A percentile compares a stretch with the other conserved stretches of the same genome.
phyloP scores from a whole-genome alignment of 306 rosid species.

The Corylus avellana region DNA sequence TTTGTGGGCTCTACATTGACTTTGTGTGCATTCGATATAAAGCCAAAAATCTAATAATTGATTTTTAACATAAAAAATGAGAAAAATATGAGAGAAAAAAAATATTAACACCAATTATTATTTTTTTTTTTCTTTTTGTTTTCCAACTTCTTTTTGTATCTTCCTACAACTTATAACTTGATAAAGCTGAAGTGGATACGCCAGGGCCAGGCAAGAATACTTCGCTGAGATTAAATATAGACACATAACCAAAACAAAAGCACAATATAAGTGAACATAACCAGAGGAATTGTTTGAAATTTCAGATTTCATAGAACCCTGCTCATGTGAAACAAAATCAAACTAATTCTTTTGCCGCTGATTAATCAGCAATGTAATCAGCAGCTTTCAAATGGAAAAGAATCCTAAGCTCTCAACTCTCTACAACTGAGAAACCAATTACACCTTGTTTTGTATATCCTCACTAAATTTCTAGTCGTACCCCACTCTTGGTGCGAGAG shows the following conservation, averaged over 20 bases:
- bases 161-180: background rate
- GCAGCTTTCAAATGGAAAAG: conserved; percentile 24
- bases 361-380: conserved; percentile 24
- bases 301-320: conserved; percentile 5
- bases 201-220: background rate
- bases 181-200: background rate
- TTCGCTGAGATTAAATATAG: background rate
- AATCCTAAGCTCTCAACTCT: conserved; percentile 24
- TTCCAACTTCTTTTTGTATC: background rate
- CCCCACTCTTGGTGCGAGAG: conserved; percentile 91
- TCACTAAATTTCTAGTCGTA: conserved; percentile 67
- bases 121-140: too few species aligned
- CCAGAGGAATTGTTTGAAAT: background rate
- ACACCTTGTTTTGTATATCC: conserved; percentile 15
- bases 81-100: too few species aligned
- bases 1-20: too few species aligned
- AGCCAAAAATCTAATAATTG: too few species aligned
- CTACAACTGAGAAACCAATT: conserved; percentile 33
- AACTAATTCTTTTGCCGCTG: background rate
- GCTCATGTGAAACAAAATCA: conserved; percentile 1
- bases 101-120: too few species aligned
- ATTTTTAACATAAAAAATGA: too few species aligned
- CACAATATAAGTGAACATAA: background rate
- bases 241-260: background rate
- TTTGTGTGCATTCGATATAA: too few species aligned